Conservation (phyloP, 257 asterid genomes). For the Penstemon newberryi region DNA sequence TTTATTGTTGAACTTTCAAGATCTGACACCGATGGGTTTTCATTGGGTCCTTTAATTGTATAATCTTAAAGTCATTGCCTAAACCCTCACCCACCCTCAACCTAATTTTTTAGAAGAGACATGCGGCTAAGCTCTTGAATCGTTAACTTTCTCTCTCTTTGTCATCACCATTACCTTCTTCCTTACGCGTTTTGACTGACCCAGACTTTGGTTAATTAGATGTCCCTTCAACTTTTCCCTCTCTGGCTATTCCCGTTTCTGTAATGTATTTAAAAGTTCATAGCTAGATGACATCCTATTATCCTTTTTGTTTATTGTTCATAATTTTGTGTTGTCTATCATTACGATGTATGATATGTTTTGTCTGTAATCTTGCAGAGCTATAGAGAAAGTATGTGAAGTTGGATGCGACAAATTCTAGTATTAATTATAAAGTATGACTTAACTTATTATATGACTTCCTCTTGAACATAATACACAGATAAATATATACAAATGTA, state of each 20-base stretch:
- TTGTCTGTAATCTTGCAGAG: not conserved
- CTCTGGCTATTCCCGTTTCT: not conserved
- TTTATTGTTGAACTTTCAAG: slow-evolving; percentile 15
- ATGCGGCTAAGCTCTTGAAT: not conserved
- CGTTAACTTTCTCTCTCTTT: not conserved
- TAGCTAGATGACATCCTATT: not conserved
- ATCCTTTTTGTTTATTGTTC: not conserved
- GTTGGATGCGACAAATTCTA: not conserved
- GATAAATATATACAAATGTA: not conserved
- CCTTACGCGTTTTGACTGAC: not conserved
- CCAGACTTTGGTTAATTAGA: not conserved
- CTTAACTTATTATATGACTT: not conserved
- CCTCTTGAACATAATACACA: not conserved
- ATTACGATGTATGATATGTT: not conserved
- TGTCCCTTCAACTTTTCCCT: not conserved
- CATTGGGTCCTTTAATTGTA: not conserved
- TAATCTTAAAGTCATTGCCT: not conserved
- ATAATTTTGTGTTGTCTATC: not conserved
- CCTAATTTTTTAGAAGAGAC: not conserved
- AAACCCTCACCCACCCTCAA: not conserved
- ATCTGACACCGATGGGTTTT: not conserved
- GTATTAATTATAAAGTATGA: not conserved
- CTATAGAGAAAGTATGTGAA: not conserved
- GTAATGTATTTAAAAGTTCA: not conserved
- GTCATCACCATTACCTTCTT: not conserved